Base-by-base conservation (phyloP, 2,329 filamentous ascomycete genomes). In the Sphaceloma murrayae region DNA sequence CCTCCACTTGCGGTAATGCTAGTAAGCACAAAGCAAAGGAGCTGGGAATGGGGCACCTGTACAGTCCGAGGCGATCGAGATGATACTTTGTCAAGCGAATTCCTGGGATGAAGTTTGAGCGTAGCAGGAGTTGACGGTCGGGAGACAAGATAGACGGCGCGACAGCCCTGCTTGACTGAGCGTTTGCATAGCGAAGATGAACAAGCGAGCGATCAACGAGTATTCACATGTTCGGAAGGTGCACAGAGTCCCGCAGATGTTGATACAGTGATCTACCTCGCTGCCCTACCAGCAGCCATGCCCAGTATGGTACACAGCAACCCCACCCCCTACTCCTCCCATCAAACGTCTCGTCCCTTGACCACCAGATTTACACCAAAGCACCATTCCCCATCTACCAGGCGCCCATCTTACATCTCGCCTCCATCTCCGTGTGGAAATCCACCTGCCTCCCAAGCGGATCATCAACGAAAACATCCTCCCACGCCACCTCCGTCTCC, bases 341-440 rank as follows among this genome's bases (percentile, higher is more conserved):
- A 9, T 13, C 5, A 6, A n/a, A n/a, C 34, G 13, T 26, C 19
- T 3, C n/a, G 19, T 14, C 8, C 7, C 21, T 5, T 7, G 4
- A 10, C 26, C 10, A 18, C 24, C 24, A 30, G 16, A 8, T 10
- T 27, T n/a, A 17, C 14, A n/a, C 36, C 36, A 4, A 11, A 19
- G 4, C 7, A 13, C 19, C 13, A 3, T 14, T 16, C 42, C 18
- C 38, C 33, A 4, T 51, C 51, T 58, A 67, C 63, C 70, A 69
- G 68, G 29, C 21, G 18, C 61, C 72, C 77, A 95, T 93, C 73
- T 80, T 83, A 65, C 94, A 70, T 74, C 86, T 85, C 65, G 77
- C 76, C 78, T 95, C 89, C 78, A 95, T 87, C 76, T 96, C 89
- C 46, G 85, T 81, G 56, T 95, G 87, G 66, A 95, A 80, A 43